Evolutionary conservation across 176 grass and related monocot genomes (phyloP), one percentile per base, ranked within the genome.

Genomic region (Thinopyrum elongatum): DNA sequence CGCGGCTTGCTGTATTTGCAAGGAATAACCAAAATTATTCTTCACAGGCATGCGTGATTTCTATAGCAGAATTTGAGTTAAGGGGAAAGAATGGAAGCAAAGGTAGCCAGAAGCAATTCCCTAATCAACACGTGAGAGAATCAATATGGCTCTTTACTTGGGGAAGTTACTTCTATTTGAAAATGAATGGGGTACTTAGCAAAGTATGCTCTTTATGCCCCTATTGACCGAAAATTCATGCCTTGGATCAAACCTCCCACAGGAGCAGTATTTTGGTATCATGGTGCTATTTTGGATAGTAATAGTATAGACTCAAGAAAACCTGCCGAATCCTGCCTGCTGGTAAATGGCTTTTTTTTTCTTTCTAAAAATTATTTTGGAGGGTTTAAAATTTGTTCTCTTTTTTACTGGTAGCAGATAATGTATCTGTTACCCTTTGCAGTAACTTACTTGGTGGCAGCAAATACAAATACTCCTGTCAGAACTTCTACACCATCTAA

Each of bases 381-480:
- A 72, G 22, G 36, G 70, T 26, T 14, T 39, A 39, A 23, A 71
- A 23, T 23, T 12, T 41, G 35, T 41, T 13, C 25, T 6, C 6
- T 42, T 25, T 44, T 73, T 42, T 16, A 73, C n/a, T 7, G 25
- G 46, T 30, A 57, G 10, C 28, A 57, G 10, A 75, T 75, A 13
- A 57, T 77, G 47, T 47, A 77, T 77, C 28, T 33, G 17, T 51
- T 25, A 39, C 11, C 58, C 73, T 88, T 73, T 86, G 69, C 22
- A 42, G 60, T 31, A 49, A 30, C 89, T 80, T 61, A 98, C 95
- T 86, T 98, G 14, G 93, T 98, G 31, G 92, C 95, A 70, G 95
- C 93, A 93, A 95, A 93, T 82, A 98, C 95, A 92, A 98, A 98
- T 79, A 93, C 93, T 59, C 91, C 93, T n/a, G 90, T 95, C 65